Conservation (phyloP, 768 basidiomycete genomes). For the Clavaria fumosa region DNA sequence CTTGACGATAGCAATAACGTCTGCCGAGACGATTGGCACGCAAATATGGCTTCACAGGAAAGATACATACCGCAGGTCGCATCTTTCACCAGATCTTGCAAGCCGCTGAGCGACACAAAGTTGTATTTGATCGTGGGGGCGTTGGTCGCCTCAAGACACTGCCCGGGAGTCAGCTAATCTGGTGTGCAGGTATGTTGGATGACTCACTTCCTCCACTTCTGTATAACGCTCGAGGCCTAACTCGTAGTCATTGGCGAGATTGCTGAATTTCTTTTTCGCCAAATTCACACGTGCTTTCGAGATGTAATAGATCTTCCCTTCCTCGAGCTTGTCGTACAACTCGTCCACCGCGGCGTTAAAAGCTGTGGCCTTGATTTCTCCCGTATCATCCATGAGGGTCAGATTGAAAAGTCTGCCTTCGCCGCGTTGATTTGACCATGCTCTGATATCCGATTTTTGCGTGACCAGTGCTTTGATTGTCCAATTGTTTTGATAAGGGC, state of each 20-base stretch:
- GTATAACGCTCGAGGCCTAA: constrained; percentile 73
- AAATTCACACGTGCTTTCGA: constrained; percentile 86
- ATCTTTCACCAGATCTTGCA: constrained; percentile 61
- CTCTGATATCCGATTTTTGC: constrained; percentile 75
- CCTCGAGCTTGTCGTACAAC: constrained; percentile 71
- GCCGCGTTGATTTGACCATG: constrained; percentile 80
- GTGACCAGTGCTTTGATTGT: constrained; percentile 91
- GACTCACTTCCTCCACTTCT: constrained; percentile 65
- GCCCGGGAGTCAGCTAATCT: constrained; percentile 3
- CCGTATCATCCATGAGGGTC: constrained; percentile 88
- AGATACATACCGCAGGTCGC: constrained; percentile 60
- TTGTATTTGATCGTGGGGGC: constrained; percentile 76
- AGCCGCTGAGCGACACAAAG: constrained; percentile 49
- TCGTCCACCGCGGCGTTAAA: constrained; percentile 81
- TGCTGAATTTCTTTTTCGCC: constrained; percentile 94
- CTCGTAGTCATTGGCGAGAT: constrained; percentile 85
- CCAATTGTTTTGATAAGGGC: constrained; percentile 98
- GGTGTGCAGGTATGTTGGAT: neutral
- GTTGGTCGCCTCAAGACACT: constrained; percentile 70
- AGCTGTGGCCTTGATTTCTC: constrained; percentile 79
- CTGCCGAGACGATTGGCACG: constrained; percentile 32
- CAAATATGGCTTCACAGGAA: too few relatives aligned
- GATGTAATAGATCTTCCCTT: constrained; percentile 85
- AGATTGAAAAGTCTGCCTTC: constrained; percentile 93
- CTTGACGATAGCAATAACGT: constrained; percentile 79